These are phyloP conservation scores for Cupressus sempervirens DNA, from an alignment of 75 land plant species.

Conservation along the genomic window DNA sequence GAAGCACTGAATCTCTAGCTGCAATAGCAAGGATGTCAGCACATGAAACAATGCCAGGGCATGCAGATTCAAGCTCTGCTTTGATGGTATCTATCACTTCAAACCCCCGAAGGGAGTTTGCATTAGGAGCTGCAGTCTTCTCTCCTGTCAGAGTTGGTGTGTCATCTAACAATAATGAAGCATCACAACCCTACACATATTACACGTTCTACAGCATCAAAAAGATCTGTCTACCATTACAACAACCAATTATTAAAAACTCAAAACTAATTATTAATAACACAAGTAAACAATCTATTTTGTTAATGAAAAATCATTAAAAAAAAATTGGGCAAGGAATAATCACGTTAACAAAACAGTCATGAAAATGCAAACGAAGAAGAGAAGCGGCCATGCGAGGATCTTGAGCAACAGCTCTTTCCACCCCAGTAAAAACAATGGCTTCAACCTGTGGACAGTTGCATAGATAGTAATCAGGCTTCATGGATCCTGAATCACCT, in stretches of 20 bases:
- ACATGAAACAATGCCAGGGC: constrained; percentile 20
- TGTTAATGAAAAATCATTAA: no score
- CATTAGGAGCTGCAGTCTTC: constrained; percentile 16
- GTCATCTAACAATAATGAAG: constrained; percentile 16
- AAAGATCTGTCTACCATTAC: background rate
- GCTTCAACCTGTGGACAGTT: constrained; percentile 13
- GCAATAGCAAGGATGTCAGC: constrained; percentile 25
- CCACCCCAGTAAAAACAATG: constrained; percentile 8
- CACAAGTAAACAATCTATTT: no score
- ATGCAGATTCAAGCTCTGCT: constrained; percentile 15
- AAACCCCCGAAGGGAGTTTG: constrained; percentile 15
- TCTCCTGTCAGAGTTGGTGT: constrained; percentile 8
- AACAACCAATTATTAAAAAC: background rate
- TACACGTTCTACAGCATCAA: background rate
- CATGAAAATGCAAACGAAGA: constrained; percentile 25
- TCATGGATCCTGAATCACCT: background rate
- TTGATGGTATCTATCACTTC: constrained; percentile 27
- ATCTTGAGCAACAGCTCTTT: constrained; percentile 9
- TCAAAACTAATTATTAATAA: background rate
- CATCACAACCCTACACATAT: constrained; percentile 23
- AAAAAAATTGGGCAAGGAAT: background rate
- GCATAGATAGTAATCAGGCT: constrained; percentile 13
- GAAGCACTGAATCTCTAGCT: constrained; percentile 14
- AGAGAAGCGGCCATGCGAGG: constrained; percentile 25
- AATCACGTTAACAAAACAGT: constrained; percentile 23